Evolutionary conservation across 495 filamentous ascomycete genomes (phyloP), one percentile per base, ranked within the genome.

Genomic region (Rostrohypoxylon terebratum): DNA sequence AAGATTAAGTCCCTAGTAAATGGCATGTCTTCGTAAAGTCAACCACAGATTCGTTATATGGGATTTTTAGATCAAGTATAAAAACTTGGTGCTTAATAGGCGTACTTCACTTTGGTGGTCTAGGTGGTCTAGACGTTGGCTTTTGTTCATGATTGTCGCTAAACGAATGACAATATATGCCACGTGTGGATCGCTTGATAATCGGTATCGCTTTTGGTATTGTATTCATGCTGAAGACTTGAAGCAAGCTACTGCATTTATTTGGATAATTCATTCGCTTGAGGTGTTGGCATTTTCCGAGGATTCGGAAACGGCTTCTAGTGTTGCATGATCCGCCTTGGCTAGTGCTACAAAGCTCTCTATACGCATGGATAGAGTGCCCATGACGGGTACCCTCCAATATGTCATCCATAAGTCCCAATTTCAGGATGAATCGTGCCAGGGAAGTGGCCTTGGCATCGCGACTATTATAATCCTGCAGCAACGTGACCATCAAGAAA

Each of bases 171-270:
- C 47, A 61, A 51, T 7, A 61, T 33, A 8, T 28, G 13, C 40
- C 20, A 54, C 16, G 40, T 44, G 31, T 54, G 53, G 21, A 20
- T 45, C 40, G 48, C 45, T 42, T 68, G 66, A 18, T 28, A 18
- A 58, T 69, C 66, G 71, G 71, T 63, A 47, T 69, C 61, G 61
- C 38, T 38, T 61, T 45, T 63, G 66, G 55, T 25, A 53, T 63
- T 59, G 57, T 68, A 54, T 58, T 63, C 40, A 47, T 60, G 23
- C 10, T 47, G 16, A 51, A 51, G 33, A 21, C 28, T 21, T 18
- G 60, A 67, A 33, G 38, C 55, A 57, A 48, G 59, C 11, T 62
- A 21, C 53, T 45, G 57, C n/a, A 48, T 18, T 47, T 28, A 28
- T 38, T 47, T 31, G 53, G 54, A 23, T 16, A 54, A 14, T 7